Evolutionary conservation across 169 alveolate genomes (phyloP).

Genomic region (Plasmodium chabaudi): DNA sequence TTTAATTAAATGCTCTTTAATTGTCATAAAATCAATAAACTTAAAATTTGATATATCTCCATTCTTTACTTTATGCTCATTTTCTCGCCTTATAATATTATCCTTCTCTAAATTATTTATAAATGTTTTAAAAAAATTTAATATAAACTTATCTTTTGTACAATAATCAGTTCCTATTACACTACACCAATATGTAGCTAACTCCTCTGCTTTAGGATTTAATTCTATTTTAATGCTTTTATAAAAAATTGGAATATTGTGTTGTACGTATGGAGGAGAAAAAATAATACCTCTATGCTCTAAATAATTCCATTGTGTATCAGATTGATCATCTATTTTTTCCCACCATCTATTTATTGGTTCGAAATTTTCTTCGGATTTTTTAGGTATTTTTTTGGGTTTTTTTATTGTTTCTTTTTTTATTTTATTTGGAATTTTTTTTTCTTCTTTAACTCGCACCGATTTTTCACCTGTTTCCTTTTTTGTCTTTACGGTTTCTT

Average conservation of each 20-base stretch:
- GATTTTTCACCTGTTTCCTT: conserved; percentile 21
- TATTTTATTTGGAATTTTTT: conserved; percentile 19
- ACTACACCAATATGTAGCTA: conserved; percentile 97
- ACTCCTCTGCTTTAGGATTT: conserved; percentile 97
- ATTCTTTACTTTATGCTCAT: conserved; percentile 74
- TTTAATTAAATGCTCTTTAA: conserved; percentile 87
- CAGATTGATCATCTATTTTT: conserved; percentile 81
- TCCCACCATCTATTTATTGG: conserved; percentile 93
- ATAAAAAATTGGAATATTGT: conserved; percentile 87
- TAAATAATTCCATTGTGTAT: conserved; percentile 90
- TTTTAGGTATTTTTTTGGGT: conserved; percentile 66
- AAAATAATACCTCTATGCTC: conserved; percentile 93
- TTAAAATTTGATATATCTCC: conserved; percentile 80
- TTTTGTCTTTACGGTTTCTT: conserved; percentile 27
- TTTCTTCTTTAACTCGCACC: conserved; percentile 30
- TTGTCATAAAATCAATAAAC: conserved; percentile 93
- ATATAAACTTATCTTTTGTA: conserved; percentile 91
- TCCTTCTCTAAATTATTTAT: conserved; percentile 83
- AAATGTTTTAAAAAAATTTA: conserved; percentile 93
- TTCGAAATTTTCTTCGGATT: conserved; percentile 86
- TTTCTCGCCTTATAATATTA: conserved; percentile 80
- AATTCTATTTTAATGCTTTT: conserved; percentile 91
- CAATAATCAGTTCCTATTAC: conserved; percentile 95
- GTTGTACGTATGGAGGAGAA: conserved; percentile 92
- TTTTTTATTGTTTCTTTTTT: conserved; percentile 67